Evolutionary conservation across 345 rosid species (phyloP), one percentile per base, ranked within the genome.

Genomic region (Eucalyptus sp.): DNA sequence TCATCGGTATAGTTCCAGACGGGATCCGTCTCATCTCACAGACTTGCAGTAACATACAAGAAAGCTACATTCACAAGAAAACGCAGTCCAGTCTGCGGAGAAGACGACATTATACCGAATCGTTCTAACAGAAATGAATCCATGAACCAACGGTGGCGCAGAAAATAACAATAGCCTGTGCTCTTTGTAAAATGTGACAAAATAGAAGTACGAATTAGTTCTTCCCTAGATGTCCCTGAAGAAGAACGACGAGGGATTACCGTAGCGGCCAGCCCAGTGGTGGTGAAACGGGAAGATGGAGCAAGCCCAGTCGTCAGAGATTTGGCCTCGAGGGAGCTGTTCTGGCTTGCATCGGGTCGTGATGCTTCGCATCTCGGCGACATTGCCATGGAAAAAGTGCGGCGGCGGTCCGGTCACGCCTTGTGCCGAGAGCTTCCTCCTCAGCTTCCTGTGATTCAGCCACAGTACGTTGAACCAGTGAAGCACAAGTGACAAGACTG

Each of bases 251-350:
- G 33, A 80, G 79, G 49, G 8, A n/a, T 66, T 90, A 90, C 92
- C 92, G 5, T 89, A 90, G 33, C 60, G 86, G 48, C 56, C 76
- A 14, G 86, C 56, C 92, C 93, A 89, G 52, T 17, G 86, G 27
- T 87, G 89, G 88, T 89, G 89, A 87, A 89, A 79, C 18, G 92
- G 92, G 71, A 90, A 88, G 50, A 84, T 62, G 87, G 87, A 88
- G 87, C 2, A 51, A 62, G 86, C 54, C 92, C 87, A 86, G 48
- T 41, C 83, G 83, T 76, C 29, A 24, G 83, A 76, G 83, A 41
- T 43, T 76, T 20, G 83, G 27, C 83, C 83, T 37, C 5, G 25
- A 37, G 83, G 27, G 83, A 37, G 46, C 46, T 7, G 46, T 10
- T 71, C 83, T 4, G 48, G 83, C 83, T 0, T 6, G 27, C 83